phyloP scores from a whole-genome alignment of 805 yeast species.

The Candida jianshihensis region DNA sequence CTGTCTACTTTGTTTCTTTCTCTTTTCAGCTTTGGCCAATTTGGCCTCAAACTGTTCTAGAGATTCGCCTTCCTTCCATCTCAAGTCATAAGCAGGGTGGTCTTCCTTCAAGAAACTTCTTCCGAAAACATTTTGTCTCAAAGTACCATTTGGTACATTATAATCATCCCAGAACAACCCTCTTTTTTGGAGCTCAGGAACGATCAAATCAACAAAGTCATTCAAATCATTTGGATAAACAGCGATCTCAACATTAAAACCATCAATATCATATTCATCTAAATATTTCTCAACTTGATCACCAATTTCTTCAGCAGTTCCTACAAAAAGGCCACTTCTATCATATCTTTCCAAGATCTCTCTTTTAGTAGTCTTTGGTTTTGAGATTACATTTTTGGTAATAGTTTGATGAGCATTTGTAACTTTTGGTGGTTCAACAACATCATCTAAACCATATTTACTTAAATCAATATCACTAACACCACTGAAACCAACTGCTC shows the following conservation, averaged over 20 bases:
- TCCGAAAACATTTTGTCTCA: conserved; percentile 6
- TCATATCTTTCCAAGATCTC: conserved; percentile 21
- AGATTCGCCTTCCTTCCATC: conserved; percentile 13
- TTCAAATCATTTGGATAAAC: neutral
- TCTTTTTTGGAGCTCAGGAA: neutral
- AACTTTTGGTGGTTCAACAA: conserved; percentile 17
- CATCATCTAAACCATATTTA: conserved; percentile 26
- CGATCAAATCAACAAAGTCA: neutral
- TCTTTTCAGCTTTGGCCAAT: neutral
- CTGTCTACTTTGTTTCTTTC: neutral
- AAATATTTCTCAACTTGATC: conserved; percentile 2
- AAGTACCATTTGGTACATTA: conserved; percentile 5
- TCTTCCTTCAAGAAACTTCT: conserved; percentile 5
- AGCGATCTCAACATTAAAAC: conserved; percentile 1
- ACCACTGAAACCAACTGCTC: conserved; percentile 33
- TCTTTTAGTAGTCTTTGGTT: conserved; percentile 13
- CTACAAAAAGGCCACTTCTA: conserved; percentile 20
- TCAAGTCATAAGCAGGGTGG: conserved; percentile 8
- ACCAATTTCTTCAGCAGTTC: conserved; percentile 29
- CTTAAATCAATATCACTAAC: conserved; percentile 35
- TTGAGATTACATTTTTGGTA: conserved; percentile 22
- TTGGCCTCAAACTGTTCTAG: conserved; percentile 20
- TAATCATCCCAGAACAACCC: conserved; percentile 1
- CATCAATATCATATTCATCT: conserved; percentile 4
- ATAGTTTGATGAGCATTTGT: conserved; percentile 26